These are phyloP conservation scores for Boletus huronensis DNA, from an alignment of 768 basidiomycete species.

Conservation along the genomic window DNA sequence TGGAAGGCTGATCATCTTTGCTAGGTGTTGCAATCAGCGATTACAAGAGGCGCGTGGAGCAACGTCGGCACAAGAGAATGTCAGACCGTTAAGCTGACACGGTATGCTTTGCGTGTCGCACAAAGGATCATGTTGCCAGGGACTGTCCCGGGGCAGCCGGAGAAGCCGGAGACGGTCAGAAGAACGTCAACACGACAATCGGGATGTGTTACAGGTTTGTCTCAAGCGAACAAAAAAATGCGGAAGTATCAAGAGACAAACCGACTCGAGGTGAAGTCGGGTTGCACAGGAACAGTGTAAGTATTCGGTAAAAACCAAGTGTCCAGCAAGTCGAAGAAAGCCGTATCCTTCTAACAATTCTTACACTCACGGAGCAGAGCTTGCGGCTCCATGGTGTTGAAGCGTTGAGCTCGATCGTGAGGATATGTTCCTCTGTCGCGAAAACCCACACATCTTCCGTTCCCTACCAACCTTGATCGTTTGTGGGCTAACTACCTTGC, in stretches of 20 bases:
- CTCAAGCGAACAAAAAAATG: constrained; percentile 45
- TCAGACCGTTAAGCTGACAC: constrained; percentile 53
- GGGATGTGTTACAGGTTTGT: constrained; percentile 72
- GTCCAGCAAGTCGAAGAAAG: constrained; percentile 38
- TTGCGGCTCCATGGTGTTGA: not conserved
- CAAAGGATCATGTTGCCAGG: constrained; percentile 77
- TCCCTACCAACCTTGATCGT: not conserved
- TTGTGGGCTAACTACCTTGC: not conserved
- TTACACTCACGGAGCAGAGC: too few relatives aligned
- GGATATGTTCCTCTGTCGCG: not conserved
- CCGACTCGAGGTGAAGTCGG: constrained; percentile 41
- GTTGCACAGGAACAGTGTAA: constrained; percentile 40
- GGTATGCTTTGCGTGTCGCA: constrained; percentile 83
- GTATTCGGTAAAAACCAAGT: constrained; percentile 28
- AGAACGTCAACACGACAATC: constrained; percentile 31
- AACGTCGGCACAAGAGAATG: constrained; percentile 61
- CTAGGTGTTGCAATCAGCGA: constrained; percentile 20
- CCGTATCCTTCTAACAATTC: constrained; percentile 42
- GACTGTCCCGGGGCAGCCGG: constrained; percentile 67
- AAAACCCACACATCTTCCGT: not conserved
- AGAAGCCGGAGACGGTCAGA: constrained; percentile 21
- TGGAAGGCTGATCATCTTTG: constrained; percentile 22
- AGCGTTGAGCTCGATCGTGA: not conserved
- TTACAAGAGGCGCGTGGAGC: constrained; percentile 43
- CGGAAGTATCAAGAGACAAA: constrained; percentile 55